Evolutionary conservation across 73 alveolate genomes (phyloP), one percentile per base, ranked within the genome.

Genomic region (Symbiodinium natans): DNA sequence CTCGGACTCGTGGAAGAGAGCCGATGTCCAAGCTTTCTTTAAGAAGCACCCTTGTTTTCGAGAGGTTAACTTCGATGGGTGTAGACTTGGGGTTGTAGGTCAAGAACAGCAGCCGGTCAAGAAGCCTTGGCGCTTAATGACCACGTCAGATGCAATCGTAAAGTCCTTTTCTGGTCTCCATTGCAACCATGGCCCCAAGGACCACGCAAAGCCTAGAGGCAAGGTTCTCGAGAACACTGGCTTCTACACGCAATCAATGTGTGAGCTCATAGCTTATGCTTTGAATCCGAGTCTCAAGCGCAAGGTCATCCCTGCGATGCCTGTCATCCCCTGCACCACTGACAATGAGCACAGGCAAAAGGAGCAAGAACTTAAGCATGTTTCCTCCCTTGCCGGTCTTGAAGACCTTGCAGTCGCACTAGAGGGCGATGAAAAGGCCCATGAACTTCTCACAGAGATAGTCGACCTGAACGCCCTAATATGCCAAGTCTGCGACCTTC

Each of bases 51-150:
- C 29, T 27, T 23, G 43, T 41, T 38, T 38, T 19, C 9, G 29
- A n/a, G 43, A 43, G 17, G 27, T 31, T 11, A 25, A 41, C 71
- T 39, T 41, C 27, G 17, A 25, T 82, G 92, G 92, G 8, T 82
- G 92, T 13, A 59, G 42, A 41, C 23, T 39, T 13, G 68, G 74
- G 41, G 33, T 41, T 15, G 8, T 2, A 1, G 41, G 41, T 1
- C 8, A 15, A 40, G 27, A 41, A 13, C 74, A 74, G 41, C 27
- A 23, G 17, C 92, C 92, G 21, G 25, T 83, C 8, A 83, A 29
- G 92, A 83, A 83, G 25, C 71, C 92, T 3, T 83, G 92, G 92
- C 36, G 73, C 27, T 74, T 83, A 19, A 40, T 83, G 92, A 83
- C 92, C 0, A 42, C 74, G 0, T 42, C 77, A 27, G 9, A 13